Conservation (phyloP, 176 grass and related monocot species). For the Aechmea fasciata region DNA sequence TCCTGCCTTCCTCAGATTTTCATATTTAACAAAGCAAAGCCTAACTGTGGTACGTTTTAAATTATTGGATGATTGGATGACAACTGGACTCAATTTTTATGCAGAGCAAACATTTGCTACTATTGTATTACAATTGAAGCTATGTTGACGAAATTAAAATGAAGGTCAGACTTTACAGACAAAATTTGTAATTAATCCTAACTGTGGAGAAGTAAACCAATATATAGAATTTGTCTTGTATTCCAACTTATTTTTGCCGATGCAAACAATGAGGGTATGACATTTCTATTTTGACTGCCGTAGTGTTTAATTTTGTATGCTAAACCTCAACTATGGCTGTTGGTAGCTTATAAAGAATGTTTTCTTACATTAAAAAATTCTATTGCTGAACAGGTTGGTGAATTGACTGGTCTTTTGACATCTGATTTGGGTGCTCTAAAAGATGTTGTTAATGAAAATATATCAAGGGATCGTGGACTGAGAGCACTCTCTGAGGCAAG, state of each 20-base stretch:
- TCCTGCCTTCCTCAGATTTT: too few species aligned
- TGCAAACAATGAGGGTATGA: not conserved
- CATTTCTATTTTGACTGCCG: too few species aligned
- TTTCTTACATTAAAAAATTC: not conserved
- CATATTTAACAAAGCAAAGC: too few species aligned
- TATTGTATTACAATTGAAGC: too few species aligned
- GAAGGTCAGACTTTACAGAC: too few species aligned
- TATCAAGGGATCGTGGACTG: constrained; percentile 91
- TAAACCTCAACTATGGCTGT: not conserved
- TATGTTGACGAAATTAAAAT: too few species aligned
- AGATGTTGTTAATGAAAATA: constrained; percentile 81
- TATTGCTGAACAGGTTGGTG: constrained; percentile 64
- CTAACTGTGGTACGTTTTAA: too few species aligned
- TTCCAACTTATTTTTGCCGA: not conserved
- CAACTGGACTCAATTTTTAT: too few species aligned
- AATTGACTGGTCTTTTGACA: constrained; percentile 93
- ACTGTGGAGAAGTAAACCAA: too few species aligned
- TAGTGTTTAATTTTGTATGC: constrained; percentile 1
- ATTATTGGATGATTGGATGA: too few species aligned
- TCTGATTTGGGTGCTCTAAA: constrained; percentile 90
- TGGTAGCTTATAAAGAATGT: not conserved
- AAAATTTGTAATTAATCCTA: too few species aligned
- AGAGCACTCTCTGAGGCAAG: constrained; percentile 97
- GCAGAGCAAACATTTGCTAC: too few species aligned
- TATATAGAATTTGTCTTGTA: not conserved